These are phyloP conservation scores for Hortiboletus flavorubellus DNA, from an alignment of 768 basidiomycete species.

Conservation along the genomic window DNA sequence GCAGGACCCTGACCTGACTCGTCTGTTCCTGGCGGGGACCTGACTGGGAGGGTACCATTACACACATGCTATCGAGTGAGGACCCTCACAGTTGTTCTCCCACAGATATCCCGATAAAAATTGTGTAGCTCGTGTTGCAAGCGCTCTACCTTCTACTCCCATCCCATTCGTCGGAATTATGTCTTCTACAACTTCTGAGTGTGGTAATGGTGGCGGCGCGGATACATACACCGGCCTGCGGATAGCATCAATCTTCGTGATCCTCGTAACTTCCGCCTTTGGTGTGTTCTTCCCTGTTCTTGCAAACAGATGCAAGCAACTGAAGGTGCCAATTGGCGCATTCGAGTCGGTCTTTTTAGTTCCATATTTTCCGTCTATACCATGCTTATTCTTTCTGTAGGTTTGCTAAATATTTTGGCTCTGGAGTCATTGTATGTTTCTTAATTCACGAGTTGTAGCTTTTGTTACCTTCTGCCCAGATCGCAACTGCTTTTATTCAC, in stretches of 20 bases:
- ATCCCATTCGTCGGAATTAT: constrained; percentile 7
- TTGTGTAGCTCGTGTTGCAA: background rate
- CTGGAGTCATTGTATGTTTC: constrained; percentile 73
- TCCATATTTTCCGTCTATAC: background rate
- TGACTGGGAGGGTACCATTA: constrained; percentile 23
- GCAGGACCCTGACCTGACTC: background rate
- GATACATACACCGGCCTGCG: constrained; percentile 51
- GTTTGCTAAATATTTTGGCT: constrained; percentile 89
- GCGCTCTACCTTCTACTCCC: background rate
- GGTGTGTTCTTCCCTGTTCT: constrained; percentile 76
- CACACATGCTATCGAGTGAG: constrained; percentile 7
- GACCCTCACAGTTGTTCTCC: constrained; percentile 27
- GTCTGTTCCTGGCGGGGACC: background rate
- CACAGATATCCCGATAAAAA: constrained; percentile 7
- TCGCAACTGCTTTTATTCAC: constrained; percentile 89
- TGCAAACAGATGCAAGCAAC: constrained; percentile 46
- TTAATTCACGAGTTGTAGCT: background rate
- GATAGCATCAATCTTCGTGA: constrained; percentile 72
- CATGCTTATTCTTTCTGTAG: constrained; percentile 34
- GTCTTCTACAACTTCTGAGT: constrained; percentile 30
- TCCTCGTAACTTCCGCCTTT: constrained; percentile 53
- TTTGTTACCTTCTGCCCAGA: constrained; percentile 38
- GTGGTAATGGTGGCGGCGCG: constrained; percentile 52
- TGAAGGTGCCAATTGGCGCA: constrained; percentile 37
- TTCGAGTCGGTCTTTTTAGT: constrained; percentile 61